Evolutionary conservation across 768 basidiomycete species (phyloP).

Genomic region (Suillus luteus): DNA sequence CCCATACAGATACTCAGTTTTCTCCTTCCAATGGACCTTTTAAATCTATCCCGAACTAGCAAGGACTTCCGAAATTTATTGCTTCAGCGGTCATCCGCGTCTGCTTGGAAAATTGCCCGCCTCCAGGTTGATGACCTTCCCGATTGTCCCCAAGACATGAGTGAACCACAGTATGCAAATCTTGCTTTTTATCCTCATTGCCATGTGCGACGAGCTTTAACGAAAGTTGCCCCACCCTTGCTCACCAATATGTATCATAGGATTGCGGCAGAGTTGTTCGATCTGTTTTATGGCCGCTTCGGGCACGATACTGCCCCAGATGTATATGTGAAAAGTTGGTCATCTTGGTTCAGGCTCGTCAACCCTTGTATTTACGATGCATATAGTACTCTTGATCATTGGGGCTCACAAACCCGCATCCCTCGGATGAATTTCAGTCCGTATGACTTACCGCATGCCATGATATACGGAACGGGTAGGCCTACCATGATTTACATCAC

Average conservation of each 20-base stretch:
- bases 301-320: slow-evolving; percentile 3
- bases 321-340: slow-evolving; percentile 3
- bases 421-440: not conserved
- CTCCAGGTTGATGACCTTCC: slow-evolving; percentile 40
- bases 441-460: not conserved
- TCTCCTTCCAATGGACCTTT: slow-evolving; percentile 42
- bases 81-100: slow-evolving; percentile 22
- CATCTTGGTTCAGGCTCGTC: not conserved
- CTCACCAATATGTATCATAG: not conserved
- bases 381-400: not conserved
- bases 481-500: not conserved
- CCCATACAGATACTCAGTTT: slow-evolving; percentile 37
- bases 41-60: slow-evolving; percentile 41
- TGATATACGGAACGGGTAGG: not conserved
- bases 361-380: not conserved
- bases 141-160: slow-evolving; percentile 44
- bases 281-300: slow-evolving; percentile 5
- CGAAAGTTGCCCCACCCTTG: not conserved
- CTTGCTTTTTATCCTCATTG: slow-evolving; percentile 38
- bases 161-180: slow-evolving; percentile 45
- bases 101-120: slow-evolving; percentile 43
- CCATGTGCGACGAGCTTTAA: not conserved
- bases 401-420: not conserved
- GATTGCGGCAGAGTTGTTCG: slow-evolving; percentile 7
- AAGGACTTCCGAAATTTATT: slow-evolving; percentile 39